Evolutionary conservation across 2,329 filamentous ascomycete species (phyloP), one percentile per base, ranked within the genome.

Genomic region (Diaporthe humulicola): DNA sequence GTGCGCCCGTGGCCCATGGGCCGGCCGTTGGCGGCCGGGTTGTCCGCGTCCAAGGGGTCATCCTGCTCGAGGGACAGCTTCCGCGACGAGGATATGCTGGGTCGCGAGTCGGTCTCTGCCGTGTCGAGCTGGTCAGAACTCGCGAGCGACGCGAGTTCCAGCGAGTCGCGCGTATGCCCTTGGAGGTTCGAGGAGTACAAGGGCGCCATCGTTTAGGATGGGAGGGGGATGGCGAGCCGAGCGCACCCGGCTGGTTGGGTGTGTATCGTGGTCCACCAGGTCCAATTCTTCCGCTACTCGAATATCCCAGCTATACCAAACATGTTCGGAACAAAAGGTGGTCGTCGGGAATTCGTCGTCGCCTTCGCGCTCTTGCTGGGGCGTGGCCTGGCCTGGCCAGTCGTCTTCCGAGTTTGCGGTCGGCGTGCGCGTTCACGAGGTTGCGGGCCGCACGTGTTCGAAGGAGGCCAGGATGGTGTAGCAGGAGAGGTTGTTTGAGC

Each of bases 91-190:
- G 95, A 94, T 80, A 96, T 92, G 79, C 95, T 96, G n/a, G 94
- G 95, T 52, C 92, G 90, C 3, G 95, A 98, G 54, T 93, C 90
- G 22, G 93, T 94, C n/a, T 89, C 87, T 64, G 86, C 89, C 25
- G 89, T 90, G 77, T 89, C 89, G 66, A 87, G 88, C 70, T 89
- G 90, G 79, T 93, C 95, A 50, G 94, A 96, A 76, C 95, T 98
- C 75, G 96, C 97, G 77, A 99, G 92, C 71, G 96, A 98, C 76
- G 96, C 97, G 74, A 99, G 93, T 87, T 99, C 97, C 81, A 99
- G 92, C 61, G 96, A 98, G 88, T 99, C 97, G 86, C 97, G 94
- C 76, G 91, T 84, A 77, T 86, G 84, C 77, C 85, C 82, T 77
- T 86, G 85, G 73, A 86, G 83, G 79, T 82, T 84, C 77, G 84